A percentile compares a stretch with the other conserved stretches of the same genome.
Evolutionary conservation across 2,329 filamentous ascomycete species (phyloP).

Genomic region (Rhynchosporium secalis): DNA sequence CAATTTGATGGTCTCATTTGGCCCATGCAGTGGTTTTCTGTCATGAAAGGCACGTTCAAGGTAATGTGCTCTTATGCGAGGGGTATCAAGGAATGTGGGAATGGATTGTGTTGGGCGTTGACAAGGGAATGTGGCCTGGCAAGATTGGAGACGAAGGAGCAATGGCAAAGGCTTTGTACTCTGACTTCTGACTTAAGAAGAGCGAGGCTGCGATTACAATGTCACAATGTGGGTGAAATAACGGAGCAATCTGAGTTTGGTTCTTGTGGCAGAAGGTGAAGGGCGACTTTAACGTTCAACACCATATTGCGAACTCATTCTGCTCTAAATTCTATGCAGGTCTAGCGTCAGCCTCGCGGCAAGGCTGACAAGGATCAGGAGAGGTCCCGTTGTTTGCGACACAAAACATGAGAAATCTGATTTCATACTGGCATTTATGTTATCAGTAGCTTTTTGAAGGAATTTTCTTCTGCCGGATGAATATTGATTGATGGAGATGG

Average conservation of each 20-base stretch:
- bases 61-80: conserved; percentile 4
- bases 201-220: not conserved
- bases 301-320: not conserved
- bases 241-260: not conserved
- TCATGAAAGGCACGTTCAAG: not conserved
- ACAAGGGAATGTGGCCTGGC: not conserved
- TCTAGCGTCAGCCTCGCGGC: conserved; percentile 13
- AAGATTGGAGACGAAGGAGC: not conserved
- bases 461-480: no score
- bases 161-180: not conserved
- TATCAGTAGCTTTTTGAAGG: no score
- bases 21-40: conserved; percentile 16
- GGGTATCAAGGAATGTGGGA: not conserved
- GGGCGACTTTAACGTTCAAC: not conserved
- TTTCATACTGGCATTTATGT: no score
- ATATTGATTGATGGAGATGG: no score
- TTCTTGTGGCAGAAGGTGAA: conserved; percentile 6
- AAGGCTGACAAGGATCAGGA: conserved; percentile 5
- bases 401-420: no score
- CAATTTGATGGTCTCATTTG: conserved; percentile 17
- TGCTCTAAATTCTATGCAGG: conserved; percentile 5
- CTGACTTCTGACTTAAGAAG: not conserved
- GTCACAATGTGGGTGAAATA: not conserved
- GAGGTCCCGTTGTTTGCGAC: no score
- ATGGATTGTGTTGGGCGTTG: not conserved